A percentile compares a stretch with the other conserved stretches of the same genome.
These are phyloP conservation scores for Pseudognaphalium luteoalbum DNA, from an alignment of 129 eudicot genomes.

Conservation along the genomic window DNA sequence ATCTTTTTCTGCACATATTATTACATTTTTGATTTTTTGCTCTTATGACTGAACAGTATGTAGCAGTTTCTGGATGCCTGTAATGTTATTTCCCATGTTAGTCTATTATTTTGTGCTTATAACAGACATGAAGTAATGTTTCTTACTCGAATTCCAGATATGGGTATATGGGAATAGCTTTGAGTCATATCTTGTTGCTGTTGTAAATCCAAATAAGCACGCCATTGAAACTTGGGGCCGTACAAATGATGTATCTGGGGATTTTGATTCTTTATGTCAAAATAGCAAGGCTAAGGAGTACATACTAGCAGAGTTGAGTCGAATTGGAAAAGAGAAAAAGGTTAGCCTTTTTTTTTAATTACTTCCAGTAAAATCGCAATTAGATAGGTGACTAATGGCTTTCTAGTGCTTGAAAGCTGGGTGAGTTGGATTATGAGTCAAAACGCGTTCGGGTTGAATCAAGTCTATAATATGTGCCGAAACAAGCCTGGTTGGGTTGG, in stretches of 20 bases:
- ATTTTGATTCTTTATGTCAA: constrained; percentile 59
- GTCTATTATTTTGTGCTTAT: not conserved
- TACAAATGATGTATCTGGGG: constrained; percentile 55
- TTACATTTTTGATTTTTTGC: not conserved
- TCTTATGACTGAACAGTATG: too few relatives aligned
- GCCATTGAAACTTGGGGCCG: constrained; percentile 74
- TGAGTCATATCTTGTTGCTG: constrained; percentile 80
- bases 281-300: constrained; percentile 61
- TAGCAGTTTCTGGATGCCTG: too few relatives aligned
- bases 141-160: constrained; percentile 43
- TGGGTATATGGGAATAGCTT: constrained; percentile 93
- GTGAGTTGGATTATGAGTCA: not conserved
- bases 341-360: constrained; percentile 25
- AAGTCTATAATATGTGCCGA: not conserved
- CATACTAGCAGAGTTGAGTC: constrained; percentile 60
- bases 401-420: not conserved
- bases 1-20: not conserved
- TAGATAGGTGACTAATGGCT: not conserved
- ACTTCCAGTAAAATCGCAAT: not conserved
- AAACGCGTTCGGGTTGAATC: not conserved
- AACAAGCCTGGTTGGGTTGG: not conserved
- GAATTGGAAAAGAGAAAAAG: constrained; percentile 78
- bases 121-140: constrained; percentile 2
- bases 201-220: constrained; percentile 67
- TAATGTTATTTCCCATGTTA: not conserved